Base-by-base conservation (phyloP, 768 basidiomycete genomes). In the Coprinopsis marcescibilis region DNA sequence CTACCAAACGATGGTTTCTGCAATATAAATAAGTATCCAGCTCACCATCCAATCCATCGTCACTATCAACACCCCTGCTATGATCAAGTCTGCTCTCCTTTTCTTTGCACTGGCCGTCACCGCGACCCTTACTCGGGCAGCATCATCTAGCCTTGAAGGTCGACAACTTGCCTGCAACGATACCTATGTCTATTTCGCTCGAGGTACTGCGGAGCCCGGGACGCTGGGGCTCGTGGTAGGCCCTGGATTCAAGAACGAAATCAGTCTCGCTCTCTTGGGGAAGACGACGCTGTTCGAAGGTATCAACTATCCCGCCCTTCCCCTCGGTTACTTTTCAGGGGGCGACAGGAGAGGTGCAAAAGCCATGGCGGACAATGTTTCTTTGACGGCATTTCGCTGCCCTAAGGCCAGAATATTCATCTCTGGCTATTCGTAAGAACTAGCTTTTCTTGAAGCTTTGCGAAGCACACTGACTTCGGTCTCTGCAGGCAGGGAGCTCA, bases 401-500 rank as follows among this genome's bases (percentile, higher is more conserved):
- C 62, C 62, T 2, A 54, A 55, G 26, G 48, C 59, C 1, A 49
- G 45, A n/a, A 50, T 60, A 24, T 55, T 63, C n/a, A 43, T 58
- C 8, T 52, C 56, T 29, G 61, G 61, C 13, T 63, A 61, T 24
- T 48, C 35, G 35, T 49, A 24, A 26, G 46, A 48, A 12, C 26
- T 25, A 12, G 15, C 24, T 10, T 17, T 4, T 15, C 21, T 8
- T 40, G 19, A 21, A 10, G 11, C 10, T 10, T 5, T 21, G 23
- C 5, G 8, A 5, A 21, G 15, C 5, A 8, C 8, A 10, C 39
- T 21, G 8, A 10, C 6, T 17, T 36, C 35, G 17, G 7, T 17
- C 15, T 36, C 8, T 36, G 7, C 17, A 40, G 39, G 5, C 65
- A 66, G 56, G 63, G 65, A 29, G 63, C 61, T 6, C 68, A 70